Evolutionary conservation across 495 filamentous ascomycete genomes (phyloP).

Genomic region (Daldinia concentrica): DNA sequence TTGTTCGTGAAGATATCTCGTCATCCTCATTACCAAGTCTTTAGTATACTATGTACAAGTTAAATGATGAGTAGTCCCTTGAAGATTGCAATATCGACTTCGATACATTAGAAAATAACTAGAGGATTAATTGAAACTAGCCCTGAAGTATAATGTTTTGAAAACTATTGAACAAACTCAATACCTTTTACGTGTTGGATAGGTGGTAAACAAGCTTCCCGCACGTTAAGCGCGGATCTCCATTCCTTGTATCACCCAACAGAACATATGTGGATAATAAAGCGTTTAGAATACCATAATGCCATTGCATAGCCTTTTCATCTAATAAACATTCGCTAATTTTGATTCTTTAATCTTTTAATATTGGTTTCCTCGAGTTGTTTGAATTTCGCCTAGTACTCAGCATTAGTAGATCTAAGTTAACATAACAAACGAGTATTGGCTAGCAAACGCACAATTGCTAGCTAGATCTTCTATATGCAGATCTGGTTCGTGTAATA

Average conservation of each 20-base stretch:
- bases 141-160: not conserved
- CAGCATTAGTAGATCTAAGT: not conserved
- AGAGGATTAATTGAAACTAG: not conserved
- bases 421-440: not conserved
- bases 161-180: not conserved
- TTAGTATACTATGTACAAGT: not conserved
- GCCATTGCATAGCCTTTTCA: not conserved
- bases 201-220: not conserved
- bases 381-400: not conserved
- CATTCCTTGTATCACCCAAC: slow-evolving; percentile 24
- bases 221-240: slow-evolving; percentile 30
- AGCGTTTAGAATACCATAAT: not conserved
- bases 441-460: not conserved
- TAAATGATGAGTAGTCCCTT: not conserved
- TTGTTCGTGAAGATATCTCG: not conserved
- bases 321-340: not conserved
- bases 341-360: not conserved
- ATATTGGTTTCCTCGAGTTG: not conserved
- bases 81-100: not conserved
- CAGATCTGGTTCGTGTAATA: not conserved
- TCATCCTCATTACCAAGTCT: not conserved
- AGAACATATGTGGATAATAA: not conserved
- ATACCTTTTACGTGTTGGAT: not conserved
- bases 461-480: not conserved
- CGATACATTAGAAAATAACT: not conserved